Conservation (phyloP, 257 asterid species). For the Echium plantagineum region DNA sequence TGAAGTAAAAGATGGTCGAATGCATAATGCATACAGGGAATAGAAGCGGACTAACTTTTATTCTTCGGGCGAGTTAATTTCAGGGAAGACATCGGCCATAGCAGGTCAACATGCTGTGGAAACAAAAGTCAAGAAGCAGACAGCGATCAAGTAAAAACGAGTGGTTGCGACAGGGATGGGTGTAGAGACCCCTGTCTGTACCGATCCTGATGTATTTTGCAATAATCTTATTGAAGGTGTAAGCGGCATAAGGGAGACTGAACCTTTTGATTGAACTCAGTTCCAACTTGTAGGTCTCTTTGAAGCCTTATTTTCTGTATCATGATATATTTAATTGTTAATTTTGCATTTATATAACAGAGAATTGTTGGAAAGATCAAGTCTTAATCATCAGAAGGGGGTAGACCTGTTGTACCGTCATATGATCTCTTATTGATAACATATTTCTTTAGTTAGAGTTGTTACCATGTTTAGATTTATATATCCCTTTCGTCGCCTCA, state of each 20-base stretch:
- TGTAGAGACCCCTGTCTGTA: constrained; percentile 34
- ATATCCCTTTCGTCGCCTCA: too few species aligned
- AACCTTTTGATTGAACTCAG: constrained; percentile 29
- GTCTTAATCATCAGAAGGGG: constrained; percentile 29
- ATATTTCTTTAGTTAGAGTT: too few species aligned
- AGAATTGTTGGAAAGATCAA: constrained; percentile 38
- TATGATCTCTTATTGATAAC: not conserved
- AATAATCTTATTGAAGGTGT: constrained; percentile 35
- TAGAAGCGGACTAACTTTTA: too few species aligned
- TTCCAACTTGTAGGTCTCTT: constrained; percentile 27
- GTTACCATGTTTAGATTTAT: too few species aligned
- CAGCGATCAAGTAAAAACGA: constrained; percentile 18
- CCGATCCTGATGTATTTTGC: constrained; percentile 25
- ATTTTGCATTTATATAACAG: constrained; percentile 14
- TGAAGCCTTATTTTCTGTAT: constrained; percentile 2
- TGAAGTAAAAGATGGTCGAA: too few species aligned
- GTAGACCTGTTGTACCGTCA: constrained; percentile 8
- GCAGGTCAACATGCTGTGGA: too few species aligned
- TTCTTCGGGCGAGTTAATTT: too few species aligned
- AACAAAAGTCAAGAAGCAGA: constrained; percentile 9
- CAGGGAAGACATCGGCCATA: too few species aligned
- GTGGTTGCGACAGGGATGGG: constrained; percentile 35
- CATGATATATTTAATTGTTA: constrained; percentile 1
- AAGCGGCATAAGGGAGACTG: constrained; percentile 32
- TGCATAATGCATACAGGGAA: too few species aligned